Evolutionary conservation across 2,329 filamentous ascomycete genomes (phyloP).

Genomic region (Orbilia blumenaviensis): DNA sequence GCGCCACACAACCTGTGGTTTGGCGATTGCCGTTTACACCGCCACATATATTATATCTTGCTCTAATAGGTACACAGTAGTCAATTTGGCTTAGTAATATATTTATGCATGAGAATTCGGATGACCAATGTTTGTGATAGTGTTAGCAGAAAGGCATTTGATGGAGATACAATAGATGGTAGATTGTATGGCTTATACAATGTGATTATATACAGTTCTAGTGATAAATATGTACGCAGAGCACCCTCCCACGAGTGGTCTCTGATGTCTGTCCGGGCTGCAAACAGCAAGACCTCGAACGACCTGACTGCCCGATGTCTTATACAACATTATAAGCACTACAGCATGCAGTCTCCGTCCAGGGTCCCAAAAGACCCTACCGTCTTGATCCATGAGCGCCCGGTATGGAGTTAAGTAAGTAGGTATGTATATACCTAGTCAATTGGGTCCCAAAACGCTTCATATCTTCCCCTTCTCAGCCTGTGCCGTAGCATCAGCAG

Average conservation of each 20-base stretch:
- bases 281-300: neutral
- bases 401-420: no score
- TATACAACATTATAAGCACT: neutral
- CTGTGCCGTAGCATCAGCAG: neutral
- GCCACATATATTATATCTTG: conserved; percentile 30
- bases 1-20: conserved; percentile 12
- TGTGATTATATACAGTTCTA: conserved; percentile 39
- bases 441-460: no score
- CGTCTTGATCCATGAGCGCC: neutral
- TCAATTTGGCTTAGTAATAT: no score
- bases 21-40: conserved; percentile 33
- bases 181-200: conserved; percentile 12
- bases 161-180: conserved; percentile 12
- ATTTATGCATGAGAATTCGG: no score
- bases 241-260: conserved; percentile 1
- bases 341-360: neutral
- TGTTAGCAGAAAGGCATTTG: no score
- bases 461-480: conserved; percentile 16
- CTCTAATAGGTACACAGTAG: no score
- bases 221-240: conserved; percentile 37
- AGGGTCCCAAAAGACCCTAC: neutral
- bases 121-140: no score
- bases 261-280: neutral
- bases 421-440: no score
- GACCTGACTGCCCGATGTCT: neutral